Evolutionary conservation across 108 stramenopile species (phyloP).

Genomic region (Cyclotella atomus): DNA sequence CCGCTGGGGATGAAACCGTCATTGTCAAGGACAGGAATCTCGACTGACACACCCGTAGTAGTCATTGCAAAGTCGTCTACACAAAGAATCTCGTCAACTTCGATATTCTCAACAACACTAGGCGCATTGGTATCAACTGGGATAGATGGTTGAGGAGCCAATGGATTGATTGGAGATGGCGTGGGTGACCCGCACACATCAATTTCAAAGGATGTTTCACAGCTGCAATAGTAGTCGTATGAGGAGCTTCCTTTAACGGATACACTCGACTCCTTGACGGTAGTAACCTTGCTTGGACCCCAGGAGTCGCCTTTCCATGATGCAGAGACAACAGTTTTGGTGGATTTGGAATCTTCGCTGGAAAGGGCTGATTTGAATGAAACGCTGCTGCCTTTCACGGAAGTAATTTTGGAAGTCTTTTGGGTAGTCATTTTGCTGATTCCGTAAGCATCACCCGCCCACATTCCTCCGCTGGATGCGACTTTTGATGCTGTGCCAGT

Average conservation of each 20-base stretch:
- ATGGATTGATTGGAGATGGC: background rate
- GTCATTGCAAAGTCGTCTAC: constrained; percentile 22
- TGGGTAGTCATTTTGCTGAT: background rate
- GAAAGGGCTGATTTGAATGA: background rate
- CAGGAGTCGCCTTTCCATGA: background rate
- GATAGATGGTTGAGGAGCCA: background rate
- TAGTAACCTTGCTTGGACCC: background rate
- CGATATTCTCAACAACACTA: background rate
- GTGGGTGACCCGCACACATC: background rate
- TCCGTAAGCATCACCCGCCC: constrained; percentile 11
- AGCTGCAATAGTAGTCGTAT: background rate
- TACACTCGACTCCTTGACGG: background rate
- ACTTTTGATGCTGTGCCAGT: background rate
- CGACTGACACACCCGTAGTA: constrained; percentile 9
- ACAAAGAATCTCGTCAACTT: background rate
- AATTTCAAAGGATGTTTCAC: constrained; percentile 6
- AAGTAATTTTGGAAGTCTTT: constrained; percentile 5
- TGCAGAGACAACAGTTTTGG: background rate
- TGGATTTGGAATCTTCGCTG: background rate
- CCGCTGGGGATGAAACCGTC: constrained; percentile 11
- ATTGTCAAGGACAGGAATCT: constrained; percentile 25
- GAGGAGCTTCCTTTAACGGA: background rate
- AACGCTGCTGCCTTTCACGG: background rate
- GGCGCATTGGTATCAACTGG: background rate
- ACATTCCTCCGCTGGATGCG: background rate